Conservation (phyloP, 768 basidiomycete genomes). For the Kockovaella imperatae region DNA sequence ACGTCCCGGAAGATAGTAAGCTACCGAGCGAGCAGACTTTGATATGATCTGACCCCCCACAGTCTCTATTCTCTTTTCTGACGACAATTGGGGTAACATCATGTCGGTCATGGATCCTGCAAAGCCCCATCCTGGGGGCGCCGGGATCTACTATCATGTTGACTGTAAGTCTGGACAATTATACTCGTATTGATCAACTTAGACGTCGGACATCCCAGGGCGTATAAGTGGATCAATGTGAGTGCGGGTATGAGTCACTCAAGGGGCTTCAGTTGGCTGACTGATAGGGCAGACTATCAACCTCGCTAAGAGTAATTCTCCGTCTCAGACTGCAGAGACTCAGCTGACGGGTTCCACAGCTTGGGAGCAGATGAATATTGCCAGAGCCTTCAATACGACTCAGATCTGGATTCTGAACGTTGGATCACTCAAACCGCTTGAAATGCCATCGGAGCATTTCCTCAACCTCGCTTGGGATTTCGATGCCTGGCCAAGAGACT, state of each 20-base stretch:
- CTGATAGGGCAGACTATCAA: no score
- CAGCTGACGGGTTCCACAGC: constrained; percentile 43
- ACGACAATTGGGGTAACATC: constrained; percentile 70
- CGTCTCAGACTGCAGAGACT: neutral
- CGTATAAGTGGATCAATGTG: constrained; percentile 70
- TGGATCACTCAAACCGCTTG: constrained; percentile 66
- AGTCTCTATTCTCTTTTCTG: constrained; percentile 44
- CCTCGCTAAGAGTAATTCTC: constrained; percentile 13
- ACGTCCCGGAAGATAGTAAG: neutral
- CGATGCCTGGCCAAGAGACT: constrained; percentile 53
- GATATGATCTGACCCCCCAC: neutral
- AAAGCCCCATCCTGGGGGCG: constrained; percentile 58
- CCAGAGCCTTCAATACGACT: constrained; percentile 55
- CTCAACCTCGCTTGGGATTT: constrained; percentile 58
- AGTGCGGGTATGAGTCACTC: constrained; percentile 57
- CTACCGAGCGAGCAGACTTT: neutral
- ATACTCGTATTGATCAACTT: neutral
- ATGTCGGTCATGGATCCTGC: constrained; percentile 53
- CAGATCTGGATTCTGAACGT: constrained; percentile 67
- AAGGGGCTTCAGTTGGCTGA: constrained; percentile 63
- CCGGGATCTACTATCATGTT: constrained; percentile 64
- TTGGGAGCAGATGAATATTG: constrained; percentile 63
- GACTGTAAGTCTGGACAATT: constrained; percentile 1
- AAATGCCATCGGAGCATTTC: constrained; percentile 65
- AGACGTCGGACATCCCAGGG: constrained; percentile 56